A percentile compares a stretch with the other conserved stretches of the same genome.
Evolutionary conservation across 495 filamentous ascomycete species (phyloP).

Genomic region (Tetracladium setigerum): DNA sequence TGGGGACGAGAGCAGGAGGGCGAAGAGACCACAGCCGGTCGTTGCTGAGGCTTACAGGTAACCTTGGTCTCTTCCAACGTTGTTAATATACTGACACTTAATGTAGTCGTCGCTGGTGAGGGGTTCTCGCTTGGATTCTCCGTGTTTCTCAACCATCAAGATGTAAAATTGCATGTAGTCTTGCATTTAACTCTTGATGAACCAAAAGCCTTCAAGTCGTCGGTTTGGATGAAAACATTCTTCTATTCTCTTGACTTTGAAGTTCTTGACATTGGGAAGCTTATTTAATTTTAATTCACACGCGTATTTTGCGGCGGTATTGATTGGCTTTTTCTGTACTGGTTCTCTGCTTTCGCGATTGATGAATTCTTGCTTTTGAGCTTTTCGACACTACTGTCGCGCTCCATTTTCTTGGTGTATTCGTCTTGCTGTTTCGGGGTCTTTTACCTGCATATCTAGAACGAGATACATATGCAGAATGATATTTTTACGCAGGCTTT

Average conservation of each 20-base stretch:
- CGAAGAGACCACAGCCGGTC: slow-evolving; percentile 28
- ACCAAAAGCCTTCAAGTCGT: slow-evolving; percentile 20
- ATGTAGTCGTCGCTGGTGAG: slow-evolving; percentile 22
- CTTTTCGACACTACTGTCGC: no score
- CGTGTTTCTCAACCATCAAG: background rate
- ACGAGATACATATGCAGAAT: no score
- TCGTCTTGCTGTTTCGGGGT: no score
- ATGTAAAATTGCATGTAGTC: slow-evolving; percentile 7
- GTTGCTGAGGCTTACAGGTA: slow-evolving; percentile 35
- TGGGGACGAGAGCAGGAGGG: slow-evolving; percentile 14
- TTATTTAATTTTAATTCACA: no score
- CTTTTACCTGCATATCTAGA: no score
- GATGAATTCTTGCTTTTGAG: no score
- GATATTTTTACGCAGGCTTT: no score
- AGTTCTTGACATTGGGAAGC: background rate
- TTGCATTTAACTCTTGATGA: slow-evolving; percentile 5
- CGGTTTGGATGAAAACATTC: slow-evolving; percentile 10
- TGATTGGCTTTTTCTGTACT: no score
- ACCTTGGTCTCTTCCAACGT: slow-evolving; percentile 4
- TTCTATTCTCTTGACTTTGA: slow-evolving; percentile 2
- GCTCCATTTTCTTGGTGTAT: no score
- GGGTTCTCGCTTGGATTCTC: background rate
- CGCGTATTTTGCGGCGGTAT: no score
- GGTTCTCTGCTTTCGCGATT: no score
- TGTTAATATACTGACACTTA: background rate